Conservation (phyloP, 371 early-diverging fungal genomes). For the Mucor sp. region DNA sequence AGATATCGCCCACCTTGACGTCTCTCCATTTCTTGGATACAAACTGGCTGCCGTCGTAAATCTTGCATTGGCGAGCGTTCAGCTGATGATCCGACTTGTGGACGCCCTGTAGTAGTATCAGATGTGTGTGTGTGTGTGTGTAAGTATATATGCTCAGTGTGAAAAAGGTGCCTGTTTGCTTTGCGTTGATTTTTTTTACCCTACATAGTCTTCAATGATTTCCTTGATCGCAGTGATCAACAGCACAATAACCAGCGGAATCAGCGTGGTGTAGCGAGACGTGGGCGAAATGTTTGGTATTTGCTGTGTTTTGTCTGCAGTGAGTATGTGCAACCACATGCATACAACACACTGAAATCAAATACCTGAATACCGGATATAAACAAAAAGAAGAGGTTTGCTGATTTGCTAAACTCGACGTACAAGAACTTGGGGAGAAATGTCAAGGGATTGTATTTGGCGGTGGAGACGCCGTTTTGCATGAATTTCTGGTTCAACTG, state of each 20-base stretch:
- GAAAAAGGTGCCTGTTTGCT: background rate
- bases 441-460: constrained; percentile 81
- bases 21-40: constrained; percentile 71
- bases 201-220: constrained; percentile 91
- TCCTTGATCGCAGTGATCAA: constrained; percentile 97
- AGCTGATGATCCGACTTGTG: constrained; percentile 78
- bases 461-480: constrained; percentile 74
- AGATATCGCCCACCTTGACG: constrained; percentile 90
- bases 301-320: constrained; percentile 55
- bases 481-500: constrained; percentile 67
- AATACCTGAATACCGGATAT: constrained; percentile 76
- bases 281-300: constrained; percentile 86
- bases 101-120: constrained; percentile 38
- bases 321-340: background rate
- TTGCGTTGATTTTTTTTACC: constrained; percentile 17
- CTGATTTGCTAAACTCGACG: constrained; percentile 88
- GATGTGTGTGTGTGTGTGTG: background rate
- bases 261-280: constrained; percentile 85
- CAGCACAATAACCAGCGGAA: constrained; percentile 92
- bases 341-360: background rate
- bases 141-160: background rate
- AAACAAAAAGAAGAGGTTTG: constrained; percentile 91
- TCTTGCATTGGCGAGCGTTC: constrained; percentile 72
- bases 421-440: constrained; percentile 89
- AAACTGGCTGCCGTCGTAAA: constrained; percentile 65